Conservation (phyloP, 495 filamentous ascomycete species). For the Apodospora peruviana region DNA sequence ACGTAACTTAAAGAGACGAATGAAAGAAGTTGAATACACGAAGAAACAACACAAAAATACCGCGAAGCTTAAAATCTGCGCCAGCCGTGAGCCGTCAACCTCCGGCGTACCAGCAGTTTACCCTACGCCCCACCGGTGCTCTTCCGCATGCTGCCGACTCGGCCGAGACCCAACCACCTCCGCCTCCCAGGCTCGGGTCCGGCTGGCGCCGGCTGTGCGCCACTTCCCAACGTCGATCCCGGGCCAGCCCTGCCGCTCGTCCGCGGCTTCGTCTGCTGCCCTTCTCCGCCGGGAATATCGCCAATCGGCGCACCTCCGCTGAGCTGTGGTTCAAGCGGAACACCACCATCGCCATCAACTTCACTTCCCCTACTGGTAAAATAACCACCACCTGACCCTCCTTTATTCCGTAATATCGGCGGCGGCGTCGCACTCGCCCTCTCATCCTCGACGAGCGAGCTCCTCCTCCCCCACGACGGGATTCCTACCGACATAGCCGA, state of each 20-base stretch:
- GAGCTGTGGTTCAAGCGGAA: neutral
- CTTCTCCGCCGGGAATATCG: neutral
- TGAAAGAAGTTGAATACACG: too few species aligned
- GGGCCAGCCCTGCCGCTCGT: neutral
- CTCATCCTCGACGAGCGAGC: constrained; percentile 21
- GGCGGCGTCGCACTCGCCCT: constrained; percentile 38
- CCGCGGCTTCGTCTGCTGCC: neutral
- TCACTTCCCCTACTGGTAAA: neutral
- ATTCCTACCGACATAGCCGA: constrained; percentile 19
- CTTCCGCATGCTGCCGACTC: constrained; percentile 28
- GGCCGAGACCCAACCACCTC: constrained; percentile 35
- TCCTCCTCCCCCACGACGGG: constrained; percentile 24
- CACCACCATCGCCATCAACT: neutral
- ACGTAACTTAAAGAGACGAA: too few species aligned
- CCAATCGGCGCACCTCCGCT: neutral
- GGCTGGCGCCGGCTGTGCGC: neutral
- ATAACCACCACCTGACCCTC: neutral
- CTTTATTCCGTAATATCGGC: constrained; percentile 38
- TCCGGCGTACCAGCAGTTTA: too few species aligned
- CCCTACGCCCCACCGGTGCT: neutral
- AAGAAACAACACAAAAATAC: too few species aligned
- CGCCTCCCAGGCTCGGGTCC: constrained; percentile 16
- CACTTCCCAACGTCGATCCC: neutral
- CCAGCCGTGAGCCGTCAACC: too few species aligned
- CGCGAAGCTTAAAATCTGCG: too few species aligned